A percentile compares a stretch with the other conserved stretches of the same genome.
phyloP scores from a whole-genome alignment of 495 filamentous ascomycete genomes.

The Xylaria nigripes region DNA sequence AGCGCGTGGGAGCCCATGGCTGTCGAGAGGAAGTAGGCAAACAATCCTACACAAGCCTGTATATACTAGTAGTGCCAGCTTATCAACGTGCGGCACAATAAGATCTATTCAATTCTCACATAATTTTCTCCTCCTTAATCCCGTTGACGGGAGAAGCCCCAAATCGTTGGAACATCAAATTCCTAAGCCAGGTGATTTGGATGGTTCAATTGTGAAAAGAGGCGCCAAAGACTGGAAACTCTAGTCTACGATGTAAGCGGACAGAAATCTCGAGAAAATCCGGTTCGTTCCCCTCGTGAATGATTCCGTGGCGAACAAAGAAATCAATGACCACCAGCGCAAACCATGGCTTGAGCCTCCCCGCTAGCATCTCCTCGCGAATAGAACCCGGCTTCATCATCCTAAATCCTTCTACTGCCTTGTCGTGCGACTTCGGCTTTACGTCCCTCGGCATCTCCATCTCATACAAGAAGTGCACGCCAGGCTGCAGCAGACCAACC shows the following conservation, averaged over 20 bases:
- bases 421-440: slow-evolving; percentile 29
- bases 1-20: slow-evolving; percentile 32
- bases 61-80: slow-evolving; percentile 9
- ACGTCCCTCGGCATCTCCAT: slow-evolving; percentile 26
- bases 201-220: neutral
- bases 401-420: slow-evolving; percentile 36
- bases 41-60: slow-evolving; percentile 4
- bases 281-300: slow-evolving; percentile 39
- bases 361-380: slow-evolving; percentile 20
- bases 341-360: slow-evolving; percentile 39
- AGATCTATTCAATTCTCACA: neutral
- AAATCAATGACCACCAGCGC: slow-evolving; percentile 37
- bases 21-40: slow-evolving; percentile 24
- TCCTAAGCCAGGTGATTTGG: neutral
- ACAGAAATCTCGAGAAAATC: slow-evolving; percentile 41
- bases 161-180: neutral
- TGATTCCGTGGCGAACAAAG: slow-evolving; percentile 39
- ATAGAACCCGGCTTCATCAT: slow-evolving; percentile 35
- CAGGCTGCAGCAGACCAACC: slow-evolving; percentile 34
- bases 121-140: neutral
- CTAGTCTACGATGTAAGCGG: slow-evolving; percentile 34
- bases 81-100: slow-evolving; percentile 2
- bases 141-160: neutral
- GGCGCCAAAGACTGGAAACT: slow-evolving; percentile 14
- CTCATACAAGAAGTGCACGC: slow-evolving; percentile 38